phyloP scores from a whole-genome alignment of 495 filamentous ascomycete species.

The Gamarada debralockiae region DNA sequence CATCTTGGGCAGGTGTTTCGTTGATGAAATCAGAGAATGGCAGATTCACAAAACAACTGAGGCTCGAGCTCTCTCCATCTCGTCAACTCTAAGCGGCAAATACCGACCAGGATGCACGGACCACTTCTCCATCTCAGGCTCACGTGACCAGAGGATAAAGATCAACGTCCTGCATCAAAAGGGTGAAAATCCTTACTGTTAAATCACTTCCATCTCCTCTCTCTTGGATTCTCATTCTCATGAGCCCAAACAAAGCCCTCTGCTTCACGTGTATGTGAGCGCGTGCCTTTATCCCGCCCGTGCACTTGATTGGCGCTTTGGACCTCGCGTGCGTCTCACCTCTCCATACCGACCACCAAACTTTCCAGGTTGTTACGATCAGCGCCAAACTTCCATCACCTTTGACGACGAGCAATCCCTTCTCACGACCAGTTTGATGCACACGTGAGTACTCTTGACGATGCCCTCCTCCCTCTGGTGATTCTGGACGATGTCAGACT shows the following conservation, averaged over 20 bases:
- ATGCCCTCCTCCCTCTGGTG: background rate
- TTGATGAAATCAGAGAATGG: constrained; percentile 1
- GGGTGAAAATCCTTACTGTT: too few relatives aligned
- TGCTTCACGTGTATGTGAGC: constrained; percentile 3
- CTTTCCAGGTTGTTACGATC: constrained; percentile 20
- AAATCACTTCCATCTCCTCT: too few relatives aligned
- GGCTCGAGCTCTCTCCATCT: background rate
- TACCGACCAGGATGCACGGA: background rate
- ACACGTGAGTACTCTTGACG: constrained; percentile 14
- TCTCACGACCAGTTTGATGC: constrained; percentile 2
- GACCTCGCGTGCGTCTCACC: constrained; percentile 19
- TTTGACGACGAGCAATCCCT: background rate
- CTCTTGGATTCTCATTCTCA: too few relatives aligned
- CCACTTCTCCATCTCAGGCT: background rate
- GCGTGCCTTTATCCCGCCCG: constrained; percentile 14
- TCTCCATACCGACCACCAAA: constrained; percentile 19
- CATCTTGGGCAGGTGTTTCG: constrained; percentile 41
- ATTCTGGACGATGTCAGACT: background rate
- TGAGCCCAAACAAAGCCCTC: too few relatives aligned
- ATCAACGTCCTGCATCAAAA: too few relatives aligned
- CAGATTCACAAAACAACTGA: background rate
- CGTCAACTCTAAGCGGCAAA: background rate
- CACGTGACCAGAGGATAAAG: background rate
- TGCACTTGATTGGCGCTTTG: constrained; percentile 8
- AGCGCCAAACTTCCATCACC: constrained; percentile 9